Base-by-base conservation (phyloP, 306 rosid genomes). In the Vicia villosa region DNA sequence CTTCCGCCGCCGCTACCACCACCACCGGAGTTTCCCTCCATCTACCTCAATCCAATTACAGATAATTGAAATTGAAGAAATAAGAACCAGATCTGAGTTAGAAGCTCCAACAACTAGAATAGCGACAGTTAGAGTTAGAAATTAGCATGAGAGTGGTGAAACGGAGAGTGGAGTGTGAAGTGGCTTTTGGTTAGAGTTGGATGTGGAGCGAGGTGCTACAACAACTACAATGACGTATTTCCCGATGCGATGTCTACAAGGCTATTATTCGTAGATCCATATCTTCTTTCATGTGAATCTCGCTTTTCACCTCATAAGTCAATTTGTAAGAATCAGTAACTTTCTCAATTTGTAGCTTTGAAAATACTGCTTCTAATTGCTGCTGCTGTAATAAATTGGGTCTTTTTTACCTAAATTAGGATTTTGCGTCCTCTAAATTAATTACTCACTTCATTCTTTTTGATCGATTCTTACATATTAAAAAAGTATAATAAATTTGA, bases 21-120 rank as follows among this genome's bases (percentile, higher is more conserved):
- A 0, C 71, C 91, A 0, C 85, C 86, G 1, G 94, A 83, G 71
- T 62, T 89, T 16, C 91, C 96, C 78, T 93, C 98, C 98, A 93
- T 77, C 37, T 12, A 57, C 14, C 36, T 20, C 71, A 16, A 47
- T 21, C 11, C 30, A 61, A 13, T 14, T 12, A 49, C 8, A 8
- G 51, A 46, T 3, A 43, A 30, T 2, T 36, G 16, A 37, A 14
- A 28, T 30, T 63, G 32, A 22, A 22, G 4, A 21, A 63, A 40
- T 10, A 12, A 5, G 14, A 13, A 45, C 5, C 51, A 66, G 83
- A 82, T 82, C 83, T 74, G 80, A 43, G 12, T 22, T 30, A 3
- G 30, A 43, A 72, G 17, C 6, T 60, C n/a, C 21, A 40, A 19
- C 52, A 24, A 16, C 4, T 26, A 12, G 6, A 12, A 30, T n/a